Base-by-base conservation (phyloP, 2,329 filamentous ascomycete species). In the Penicillium thymicola region DNA sequence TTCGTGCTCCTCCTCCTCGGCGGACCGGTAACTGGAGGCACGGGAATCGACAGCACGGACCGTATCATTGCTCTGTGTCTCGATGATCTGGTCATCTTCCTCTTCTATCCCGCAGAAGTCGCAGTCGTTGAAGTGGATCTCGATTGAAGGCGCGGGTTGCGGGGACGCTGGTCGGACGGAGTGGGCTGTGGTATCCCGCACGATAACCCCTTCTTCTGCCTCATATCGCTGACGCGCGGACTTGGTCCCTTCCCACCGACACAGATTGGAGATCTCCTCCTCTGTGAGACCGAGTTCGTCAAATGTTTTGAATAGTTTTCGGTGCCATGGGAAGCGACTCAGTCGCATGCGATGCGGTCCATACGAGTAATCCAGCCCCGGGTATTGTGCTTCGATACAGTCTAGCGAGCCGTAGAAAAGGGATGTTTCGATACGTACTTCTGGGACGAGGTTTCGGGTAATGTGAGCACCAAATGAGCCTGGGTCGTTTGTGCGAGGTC, bases 331-430 rank as follows among this genome's bases (percentile, higher is more conserved):
- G 68, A 86, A 87, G 44, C 83, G 82, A 51, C 82, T 76, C 13
- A 88, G 77, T 40, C 85, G 79, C 75, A 85, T 83, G 54, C 85
- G 81, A 73, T 88, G 85, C 2, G 85, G 83, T 7, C 75, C 73
- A 65, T 83, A 78, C 45, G 82, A 81, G 70, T 88, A 88, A 75
- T 88, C 85, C 45, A 87, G 77, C 34, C 85, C 85, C 0, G 85
- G 85, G 65, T 88, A 87, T 57, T 85, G 83, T 48, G 85, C 84
- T 75, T 87, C 85, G 59, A 86, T 78, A 65, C 81, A 84, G 75
- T 86, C 84, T 44, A 86, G 77, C 40, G 81, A 79, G 65, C 85
- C 85, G 72, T 87, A 87, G 75, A 86, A 88, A 49, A 79, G 81
- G 53, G 81, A 79, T 1, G 84, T 86, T 71, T 88, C 85, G 62